Base-by-base conservation (phyloP, 2,329 filamentous ascomycete species). In the Meredithiella fracta region DNA sequence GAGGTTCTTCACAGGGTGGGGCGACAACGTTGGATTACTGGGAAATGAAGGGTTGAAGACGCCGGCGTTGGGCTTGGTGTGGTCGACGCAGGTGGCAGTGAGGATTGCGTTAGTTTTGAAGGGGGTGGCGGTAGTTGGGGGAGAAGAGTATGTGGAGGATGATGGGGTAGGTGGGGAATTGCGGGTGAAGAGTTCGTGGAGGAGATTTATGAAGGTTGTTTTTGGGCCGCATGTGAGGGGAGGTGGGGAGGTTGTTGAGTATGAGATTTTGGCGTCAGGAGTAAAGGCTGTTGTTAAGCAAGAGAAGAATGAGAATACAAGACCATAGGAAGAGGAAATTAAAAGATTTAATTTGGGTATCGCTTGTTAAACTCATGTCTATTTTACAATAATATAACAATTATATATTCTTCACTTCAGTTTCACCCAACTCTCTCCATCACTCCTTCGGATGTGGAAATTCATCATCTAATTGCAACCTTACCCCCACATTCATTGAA, bases 401-500 rank as follows among this genome's bases (percentile, higher is more conserved):
- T 49, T 8, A 26, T 49, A 49, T 25, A 49, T 49, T 8, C 20
- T 23, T 20, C 6, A 44, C 29, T 52, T 42, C 23, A 11, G 37
- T 44, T 15, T 44, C 22, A 9, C 20, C 20, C 40, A 7, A 17
- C 2, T 2, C 25, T 38, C 38, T n/a, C 34, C 23, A 23, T 11
- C 29, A 70, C 58, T 62, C 65, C 59, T 67, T 68, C 23, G 77
- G 77, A 62, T 81, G 77, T 15, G 89, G 89, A 68, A 98, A 98
- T 70, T 97, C 88, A 66, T 98, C 92, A 64, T 88, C 88, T 61
- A 98, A 71, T 72, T 91, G 86, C 70, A 98, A 73, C 58, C 86
- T 77, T 59, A 94, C 91, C 60, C 90, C 86, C n/a, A 98, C 88
- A 68, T 98, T 98, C 92, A 98, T 98, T 68, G 88, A 94, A 65